These are phyloP conservation scores for Cryptococcus wingfieldii DNA, from an alignment of 1,284 basidiomycete genomes.

Conservation along the genomic window DNA sequence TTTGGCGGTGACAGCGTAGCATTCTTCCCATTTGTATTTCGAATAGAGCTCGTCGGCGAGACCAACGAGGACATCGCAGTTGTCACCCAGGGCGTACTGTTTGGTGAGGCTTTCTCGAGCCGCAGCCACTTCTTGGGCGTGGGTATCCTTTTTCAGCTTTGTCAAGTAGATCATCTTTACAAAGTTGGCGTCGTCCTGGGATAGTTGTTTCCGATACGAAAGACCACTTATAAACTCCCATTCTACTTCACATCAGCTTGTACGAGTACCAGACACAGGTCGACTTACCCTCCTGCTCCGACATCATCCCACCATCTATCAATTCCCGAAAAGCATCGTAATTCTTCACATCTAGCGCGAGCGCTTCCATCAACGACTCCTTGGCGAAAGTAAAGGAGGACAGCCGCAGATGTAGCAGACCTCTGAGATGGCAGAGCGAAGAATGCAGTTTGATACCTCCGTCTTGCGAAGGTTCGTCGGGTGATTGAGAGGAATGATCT, in stretches of 20 bases:
- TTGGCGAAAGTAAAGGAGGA: constrained; percentile 86
- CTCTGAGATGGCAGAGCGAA: constrained; percentile 90
- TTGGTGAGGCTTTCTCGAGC: constrained; percentile 69
- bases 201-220: constrained; percentile 69
- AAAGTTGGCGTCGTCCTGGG: constrained; percentile 80
- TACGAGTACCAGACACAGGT: neutral
- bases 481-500: constrained; percentile 32
- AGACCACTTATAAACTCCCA: constrained; percentile 91
- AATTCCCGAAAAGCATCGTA: constrained; percentile 93
- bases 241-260: constrained; percentile 55
- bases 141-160: constrained; percentile 78
- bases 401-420: constrained; percentile 87
- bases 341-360: constrained; percentile 92
- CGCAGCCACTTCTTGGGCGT: constrained; percentile 71
- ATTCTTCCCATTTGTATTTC: constrained; percentile 88
- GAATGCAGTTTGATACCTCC: constrained; percentile 93
- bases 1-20: constrained; percentile 77
- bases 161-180: constrained; percentile 87
- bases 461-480: constrained; percentile 61
- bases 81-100: constrained; percentile 75
- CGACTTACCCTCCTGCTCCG: constrained; percentile 73
- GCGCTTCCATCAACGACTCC: constrained; percentile 88
- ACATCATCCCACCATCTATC: constrained; percentile 88
- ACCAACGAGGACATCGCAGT: constrained; percentile 86
- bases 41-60: constrained; percentile 87